Base-by-base conservation (phyloP, 2,329 filamentous ascomycete species). In the Colletotrichum horii region DNA sequence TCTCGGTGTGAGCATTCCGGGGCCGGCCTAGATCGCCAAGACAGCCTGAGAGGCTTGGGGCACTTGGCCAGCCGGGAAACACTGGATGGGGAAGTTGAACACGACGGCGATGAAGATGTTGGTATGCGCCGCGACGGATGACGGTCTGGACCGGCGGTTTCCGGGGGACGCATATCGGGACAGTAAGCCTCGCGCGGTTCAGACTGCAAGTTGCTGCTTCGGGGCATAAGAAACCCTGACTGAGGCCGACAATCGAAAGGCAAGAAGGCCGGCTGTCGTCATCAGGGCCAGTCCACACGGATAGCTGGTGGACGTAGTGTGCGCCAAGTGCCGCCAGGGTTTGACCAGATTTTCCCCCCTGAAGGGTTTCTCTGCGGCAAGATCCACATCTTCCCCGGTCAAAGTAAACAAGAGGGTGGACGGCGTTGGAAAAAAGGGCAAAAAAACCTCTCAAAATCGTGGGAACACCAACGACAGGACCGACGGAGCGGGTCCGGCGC, bases 401-500 rank as follows among this genome's bases (percentile, higher is more conserved):
- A 64, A 48, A 68, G 28, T 30, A 28, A n/a, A 62, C 30, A 38
- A 12, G 38, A 56, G 28, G 16, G 38, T 48, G 28, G 38, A 30
- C n/a, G 22, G 62, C 52, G 6, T 71, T 22, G 38, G 38, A 48
- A 48, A 48, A 16, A 28, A 36, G 32, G 6, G 30, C 15, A 34
- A 56, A 9, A 68, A 71, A 58, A 58, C 73, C 64, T 34, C 73
- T 73, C 70, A 67, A 22, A 68, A 64, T 55, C 66, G 22, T 52
- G 36, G 61, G 30, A 71, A 43, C 28, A 19, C 30, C 38, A 48
- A 48, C 22, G 56, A 26, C 30, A 30, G 32, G 55, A 38, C 73
- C 73, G 73, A 73, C 26, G 14, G 64, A 73, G 73, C 73, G 70
- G 73, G 73, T 65, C 73, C 64, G 70, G 73, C 70, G 56, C 73